Evolutionary conservation across 2,329 filamentous ascomycete genomes (phyloP).

Genomic region (Ophiosphaerella narmari): DNA sequence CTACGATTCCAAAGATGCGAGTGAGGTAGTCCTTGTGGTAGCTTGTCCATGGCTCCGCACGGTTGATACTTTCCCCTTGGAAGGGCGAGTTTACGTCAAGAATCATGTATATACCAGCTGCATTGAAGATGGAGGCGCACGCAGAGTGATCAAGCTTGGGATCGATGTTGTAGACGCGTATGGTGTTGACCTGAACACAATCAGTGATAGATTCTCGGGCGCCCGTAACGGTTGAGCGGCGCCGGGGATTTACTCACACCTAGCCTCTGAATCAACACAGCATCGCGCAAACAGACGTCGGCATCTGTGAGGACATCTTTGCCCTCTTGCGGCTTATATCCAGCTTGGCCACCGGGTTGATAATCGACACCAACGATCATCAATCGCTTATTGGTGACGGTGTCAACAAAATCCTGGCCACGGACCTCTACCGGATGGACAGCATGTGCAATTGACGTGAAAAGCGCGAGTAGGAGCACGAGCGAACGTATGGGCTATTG

Average conservation of each 20-base stretch:
- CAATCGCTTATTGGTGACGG: constrained; percentile 61
- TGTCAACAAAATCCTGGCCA: constrained; percentile 66
- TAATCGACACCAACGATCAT: constrained; percentile 66
- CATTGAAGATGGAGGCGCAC: constrained; percentile 68
- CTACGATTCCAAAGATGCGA: constrained; percentile 66
- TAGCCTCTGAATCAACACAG: constrained; percentile 65
- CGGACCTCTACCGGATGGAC: constrained; percentile 62
- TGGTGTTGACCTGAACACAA: constrained; percentile 58
- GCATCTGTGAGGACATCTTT: constrained; percentile 62
- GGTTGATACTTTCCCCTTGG: constrained; percentile 60
- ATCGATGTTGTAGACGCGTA: constrained; percentile 68
- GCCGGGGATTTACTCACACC: constrained; percentile 46
- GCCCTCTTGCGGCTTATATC: constrained; percentile 56
- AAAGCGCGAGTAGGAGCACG: constrained; percentile 32
- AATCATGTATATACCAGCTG: constrained; percentile 68
- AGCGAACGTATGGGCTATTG: constrained; percentile 33
- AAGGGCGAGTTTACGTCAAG: constrained; percentile 69
- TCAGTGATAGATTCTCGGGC: not conserved
- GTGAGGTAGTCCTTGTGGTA: constrained; percentile 62
- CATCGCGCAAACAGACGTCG: constrained; percentile 65
- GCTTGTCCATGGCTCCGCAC: constrained; percentile 57
- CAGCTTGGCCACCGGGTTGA: constrained; percentile 65
- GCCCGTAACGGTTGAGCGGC: not conserved
- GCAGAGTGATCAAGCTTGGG: constrained; percentile 64
- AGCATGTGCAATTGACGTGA: constrained; percentile 54